Evolutionary conservation across 306 rosid species (phyloP).

Genomic region (Ochetophila trinervis): DNA sequence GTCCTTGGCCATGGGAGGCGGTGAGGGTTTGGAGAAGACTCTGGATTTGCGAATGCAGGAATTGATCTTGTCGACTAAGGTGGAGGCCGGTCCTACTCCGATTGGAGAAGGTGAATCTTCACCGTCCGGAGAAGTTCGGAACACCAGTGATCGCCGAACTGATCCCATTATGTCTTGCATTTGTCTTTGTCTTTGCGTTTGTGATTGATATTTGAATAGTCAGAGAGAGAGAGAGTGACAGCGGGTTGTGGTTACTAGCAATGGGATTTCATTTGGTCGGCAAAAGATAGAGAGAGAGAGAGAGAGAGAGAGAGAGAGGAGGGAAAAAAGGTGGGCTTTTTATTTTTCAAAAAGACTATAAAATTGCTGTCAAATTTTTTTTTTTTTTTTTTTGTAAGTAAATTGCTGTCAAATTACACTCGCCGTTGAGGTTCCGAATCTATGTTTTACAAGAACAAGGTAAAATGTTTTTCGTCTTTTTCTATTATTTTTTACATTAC

Average conservation of each 20-base stretch:
- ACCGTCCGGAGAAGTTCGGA: slow-evolving; percentile 64
- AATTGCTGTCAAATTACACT: background rate
- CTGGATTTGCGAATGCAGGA: slow-evolving; percentile 74
- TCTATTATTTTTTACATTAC: no score
- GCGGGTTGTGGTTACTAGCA: slow-evolving; percentile 13
- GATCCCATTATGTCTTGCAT: slow-evolving; percentile 97
- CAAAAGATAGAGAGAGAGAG: slow-evolving; percentile 15
- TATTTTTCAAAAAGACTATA: slow-evolving; percentile 46
- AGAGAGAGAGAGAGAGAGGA: slow-evolving; percentile 32
- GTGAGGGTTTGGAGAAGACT: slow-evolving; percentile 69
- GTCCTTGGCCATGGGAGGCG: slow-evolving; percentile 38
- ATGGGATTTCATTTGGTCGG: slow-evolving; percentile 31
- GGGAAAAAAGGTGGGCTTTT: slow-evolving; percentile 42
- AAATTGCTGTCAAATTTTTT: background rate
- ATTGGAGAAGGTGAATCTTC: slow-evolving; percentile 44
- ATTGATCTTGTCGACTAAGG: slow-evolving; percentile 77
- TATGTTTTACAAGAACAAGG: no score
- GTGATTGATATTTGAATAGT: background rate
- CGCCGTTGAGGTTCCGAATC: no score
- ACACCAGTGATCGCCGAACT: slow-evolving; percentile 95
- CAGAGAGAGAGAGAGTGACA: slow-evolving; percentile 22
- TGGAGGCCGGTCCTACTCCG: slow-evolving; percentile 33
- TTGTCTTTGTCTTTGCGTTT: background rate
- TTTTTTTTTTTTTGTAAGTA: no score
- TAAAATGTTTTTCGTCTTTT: no score